These are phyloP conservation scores for Sarocladium brachiariae DNA, from an alignment of 2,329 filamentous ascomycete species.

Conservation along the genomic window DNA sequence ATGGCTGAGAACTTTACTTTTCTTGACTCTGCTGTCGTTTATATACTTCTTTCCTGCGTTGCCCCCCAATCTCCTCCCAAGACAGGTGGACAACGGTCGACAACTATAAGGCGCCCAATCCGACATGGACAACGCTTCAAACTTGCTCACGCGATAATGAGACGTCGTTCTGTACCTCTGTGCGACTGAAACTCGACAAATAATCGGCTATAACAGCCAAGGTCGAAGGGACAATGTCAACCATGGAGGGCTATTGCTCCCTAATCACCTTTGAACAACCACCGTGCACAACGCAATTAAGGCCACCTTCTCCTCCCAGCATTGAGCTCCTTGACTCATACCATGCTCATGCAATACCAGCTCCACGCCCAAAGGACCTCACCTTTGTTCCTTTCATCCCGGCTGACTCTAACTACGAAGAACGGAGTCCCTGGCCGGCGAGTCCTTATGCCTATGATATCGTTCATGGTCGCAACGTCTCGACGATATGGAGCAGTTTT, in stretches of 20 bases:
- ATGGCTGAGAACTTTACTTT: not conserved
- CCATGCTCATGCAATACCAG: not conserved
- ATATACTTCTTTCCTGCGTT: constrained; percentile 5
- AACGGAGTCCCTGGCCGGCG: not conserved
- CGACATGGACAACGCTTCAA: not conserved
- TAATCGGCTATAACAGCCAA: not conserved
- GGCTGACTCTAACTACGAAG: not conserved
- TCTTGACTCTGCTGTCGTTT: not conserved
- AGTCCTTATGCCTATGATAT: constrained; percentile 9
- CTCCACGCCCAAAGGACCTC: not conserved
- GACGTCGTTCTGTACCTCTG: not conserved
- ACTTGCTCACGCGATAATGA: not conserved
- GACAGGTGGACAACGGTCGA: not conserved
- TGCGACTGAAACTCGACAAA: not conserved
- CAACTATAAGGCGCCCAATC: not conserved
- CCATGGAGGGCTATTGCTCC: constrained; percentile 5
- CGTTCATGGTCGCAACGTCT: not conserved
- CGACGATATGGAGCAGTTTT: constrained; percentile 8
- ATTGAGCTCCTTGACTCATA: constrained; percentile 1
- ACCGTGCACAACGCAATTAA: constrained; percentile 1
- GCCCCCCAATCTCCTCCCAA: not conserved
- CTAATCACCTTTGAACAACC: constrained; percentile 5
- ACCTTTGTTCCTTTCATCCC: constrained; percentile 7
- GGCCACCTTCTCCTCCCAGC: not conserved
- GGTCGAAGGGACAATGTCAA: not conserved